Evolutionary conservation across 495 filamentous ascomycete genomes (phyloP), one percentile per base, ranked within the genome.

Genomic region (Aspergillus coremiiformis): DNA sequence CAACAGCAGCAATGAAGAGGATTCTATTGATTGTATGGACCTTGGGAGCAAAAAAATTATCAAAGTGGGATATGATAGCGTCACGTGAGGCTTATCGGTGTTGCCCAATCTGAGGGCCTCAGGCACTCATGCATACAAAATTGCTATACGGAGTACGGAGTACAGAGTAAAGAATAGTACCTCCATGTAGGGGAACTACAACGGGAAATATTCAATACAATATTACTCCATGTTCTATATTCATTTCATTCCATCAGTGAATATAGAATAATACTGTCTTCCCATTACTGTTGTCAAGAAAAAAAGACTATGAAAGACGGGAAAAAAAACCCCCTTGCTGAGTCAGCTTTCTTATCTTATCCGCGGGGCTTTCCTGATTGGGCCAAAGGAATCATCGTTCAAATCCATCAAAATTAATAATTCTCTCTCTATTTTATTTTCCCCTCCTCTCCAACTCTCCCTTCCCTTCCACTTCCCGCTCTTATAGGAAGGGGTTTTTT

Each of bases 11-110:
- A 27, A 17, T 10, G 37, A 23, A 35, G 2, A 3, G 9, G 32
- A n/a, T 1, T 35, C 11, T 10, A 12, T 14, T 14, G 14, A 10
- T 35, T 3, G 6, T 15, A 35, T 35, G 26, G 17, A 41, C 37
- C 37, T 41, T 41, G 37, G 37, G 37, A 41, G 37, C 37, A 41
- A 41, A 41, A 15, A 41, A 41, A 41, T 41, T 41, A 19, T 53
- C 24, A 55, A 61, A 65, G 64, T 65, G 63, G 69, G 63, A 64
- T 65, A 63, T 52, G 64, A 66, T 61, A 60, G 44, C 42, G 58
- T 70, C 69, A 70, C 69, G 69, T 70, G 69, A 26, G 9, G 0
- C 48, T 67, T 67, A 67, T 67, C 63, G 65, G 32, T 0, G 32
- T 4, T 35, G 32, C 32, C 32, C 12, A 35, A 35, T 2, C n/a